A percentile compares a stretch with the other conserved stretches of the same genome.
These are phyloP conservation scores for Trametes cubensis DNA, from an alignment of 768 basidiomycete species.

Conservation along the genomic window DNA sequence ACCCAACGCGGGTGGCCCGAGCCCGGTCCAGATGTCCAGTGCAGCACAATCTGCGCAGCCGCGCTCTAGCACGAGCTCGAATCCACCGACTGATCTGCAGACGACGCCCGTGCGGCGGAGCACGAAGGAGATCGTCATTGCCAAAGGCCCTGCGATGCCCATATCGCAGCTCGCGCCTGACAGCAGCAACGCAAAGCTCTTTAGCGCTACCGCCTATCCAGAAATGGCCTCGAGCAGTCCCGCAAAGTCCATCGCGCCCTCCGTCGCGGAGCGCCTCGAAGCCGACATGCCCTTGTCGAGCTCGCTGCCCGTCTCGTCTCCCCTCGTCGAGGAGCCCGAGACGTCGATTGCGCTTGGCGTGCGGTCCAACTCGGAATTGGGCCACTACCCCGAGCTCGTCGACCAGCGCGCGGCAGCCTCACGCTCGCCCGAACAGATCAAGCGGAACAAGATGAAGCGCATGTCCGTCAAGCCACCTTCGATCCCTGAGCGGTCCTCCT, in stretches of 20 bases:
- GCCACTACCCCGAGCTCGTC: conserved; percentile 72
- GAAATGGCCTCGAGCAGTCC: conserved; percentile 23
- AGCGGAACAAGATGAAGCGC: conserved; percentile 55
- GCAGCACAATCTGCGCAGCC: conserved; percentile 36
- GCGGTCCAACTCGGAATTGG: conserved; percentile 80
- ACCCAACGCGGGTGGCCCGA: conserved; percentile 27
- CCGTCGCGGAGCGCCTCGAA: conserved; percentile 47
- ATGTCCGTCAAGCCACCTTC: conserved; percentile 63
- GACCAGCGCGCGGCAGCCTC: conserved; percentile 44
- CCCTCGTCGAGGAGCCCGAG: conserved; percentile 41
- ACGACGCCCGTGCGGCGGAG: conserved; percentile 44
- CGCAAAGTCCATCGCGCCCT: conserved; percentile 47
- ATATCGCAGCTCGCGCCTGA: conserved; percentile 61
- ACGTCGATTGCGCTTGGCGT: conserved; percentile 41
- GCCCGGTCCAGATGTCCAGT: conserved; percentile 20
- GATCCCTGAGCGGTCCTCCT: conserved; percentile 43
- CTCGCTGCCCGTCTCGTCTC: conserved; percentile 54
- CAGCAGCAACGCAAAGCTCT: conserved; percentile 58
- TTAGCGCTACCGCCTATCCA: conserved; percentile 31
- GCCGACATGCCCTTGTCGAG: conserved; percentile 66
- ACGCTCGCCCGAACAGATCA: conserved; percentile 57
- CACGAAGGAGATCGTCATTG: conserved; percentile 60
- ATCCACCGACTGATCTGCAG: conserved; percentile 42
- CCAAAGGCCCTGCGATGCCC: conserved; percentile 55
- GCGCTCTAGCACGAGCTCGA: conserved; percentile 60